A percentile compares a stretch with the other conserved stretches of the same genome.
phyloP scores from a whole-genome alignment of 306 rosid species.

The Castanospermum australe region DNA sequence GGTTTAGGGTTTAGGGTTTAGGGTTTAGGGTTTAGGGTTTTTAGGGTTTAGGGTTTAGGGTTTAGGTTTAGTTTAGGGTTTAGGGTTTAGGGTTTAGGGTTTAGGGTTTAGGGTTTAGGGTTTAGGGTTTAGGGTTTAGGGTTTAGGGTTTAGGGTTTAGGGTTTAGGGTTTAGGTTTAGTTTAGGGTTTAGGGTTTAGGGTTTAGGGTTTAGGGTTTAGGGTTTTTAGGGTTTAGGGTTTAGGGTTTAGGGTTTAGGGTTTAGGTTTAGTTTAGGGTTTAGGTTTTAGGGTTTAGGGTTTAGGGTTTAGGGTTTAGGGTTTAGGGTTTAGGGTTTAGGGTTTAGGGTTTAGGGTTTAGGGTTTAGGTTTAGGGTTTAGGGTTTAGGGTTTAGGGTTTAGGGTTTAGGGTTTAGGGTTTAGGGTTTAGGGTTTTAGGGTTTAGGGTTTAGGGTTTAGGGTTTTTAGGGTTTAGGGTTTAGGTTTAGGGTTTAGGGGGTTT shows the following conservation, averaged over 20 bases:
- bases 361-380: neutral
- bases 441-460: slow-evolving; percentile 21
- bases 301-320: neutral
- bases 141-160: neutral
- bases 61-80: neutral
- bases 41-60: neutral
- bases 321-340: slow-evolving; percentile 1
- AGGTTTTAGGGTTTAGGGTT: neutral
- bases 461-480: slow-evolving; percentile 6
- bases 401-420: slow-evolving; percentile 7
- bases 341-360: neutral
- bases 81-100: neutral
- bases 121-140: neutral
- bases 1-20: slow-evolving; percentile 15
- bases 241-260: neutral
- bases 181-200: neutral
- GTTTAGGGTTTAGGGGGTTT: slow-evolving; percentile 2
- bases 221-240: slow-evolving; percentile 4
- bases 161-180: neutral
- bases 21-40: neutral
- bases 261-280: neutral
- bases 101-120: neutral
- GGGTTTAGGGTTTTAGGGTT: slow-evolving; percentile 8
- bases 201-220: neutral
- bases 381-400: neutral